Base-by-base conservation (phyloP, 225 moss, liverwort and hornwort species). In the Physcomitrium patens region DNA sequence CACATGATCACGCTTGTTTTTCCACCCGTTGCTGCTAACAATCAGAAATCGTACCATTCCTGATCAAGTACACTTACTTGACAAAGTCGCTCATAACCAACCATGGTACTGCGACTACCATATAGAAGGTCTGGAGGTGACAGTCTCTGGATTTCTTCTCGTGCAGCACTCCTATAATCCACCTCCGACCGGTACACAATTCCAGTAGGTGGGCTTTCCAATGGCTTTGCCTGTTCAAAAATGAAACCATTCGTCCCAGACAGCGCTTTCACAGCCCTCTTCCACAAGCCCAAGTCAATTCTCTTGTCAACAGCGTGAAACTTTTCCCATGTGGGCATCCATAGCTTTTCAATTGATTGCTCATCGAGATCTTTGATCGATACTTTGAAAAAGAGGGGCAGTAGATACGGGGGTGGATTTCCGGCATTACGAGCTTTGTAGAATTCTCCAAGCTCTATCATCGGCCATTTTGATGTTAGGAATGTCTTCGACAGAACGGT, bases 391-490 rank as follows among this genome's bases (percentile, higher is more conserved):
- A 76, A 76, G 2, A 76, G 58, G 60, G 76, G 76, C 54, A 76
- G 10, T 65, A 74, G 7, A 31, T 65, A 18, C 42, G 54, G 26
- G 15, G 20, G n/a, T 43, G 37, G 53, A 19, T 65, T 74, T 18
- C n/a, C 53, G 2, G 48, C 20, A 19, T 24, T 74, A 19, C 20
- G 15, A 18, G 76, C 55, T 43, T 68, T 24, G 13, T 45, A 66
- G 45, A 76, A 76, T 28, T 45, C 47, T 23, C 19, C 58, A 0
- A 76, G 37, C 31, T 76, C 76, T 24, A 67, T 56, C 76, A 76
- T 76, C 9, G 76, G 67, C 76, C 76, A 76, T 47, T 76, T 76
- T 26, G 76, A 76, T 5, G 24, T 68, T 5, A 76, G 17, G 8
- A 54, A 76, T 7, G 37, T 15, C 31, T 75, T 67, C 8, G 75